Evolutionary conservation across 1,139 yeast genomes (phyloP), one percentile per base, ranked within the genome.

Genomic region (Yamadazyma mexicana): DNA sequence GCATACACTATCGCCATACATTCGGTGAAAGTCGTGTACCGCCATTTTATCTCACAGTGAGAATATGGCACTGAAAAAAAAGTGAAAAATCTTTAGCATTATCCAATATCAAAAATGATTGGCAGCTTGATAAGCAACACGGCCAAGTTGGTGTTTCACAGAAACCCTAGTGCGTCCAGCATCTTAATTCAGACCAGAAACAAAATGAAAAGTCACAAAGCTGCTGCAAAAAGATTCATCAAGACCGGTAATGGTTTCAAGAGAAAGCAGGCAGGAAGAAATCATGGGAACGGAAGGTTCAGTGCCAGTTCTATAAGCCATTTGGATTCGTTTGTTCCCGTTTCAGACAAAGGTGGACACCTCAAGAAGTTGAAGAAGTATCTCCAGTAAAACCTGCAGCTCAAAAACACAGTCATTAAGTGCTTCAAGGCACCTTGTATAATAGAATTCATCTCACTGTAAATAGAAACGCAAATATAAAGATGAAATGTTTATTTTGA

Each of bases 271-370:
- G 87, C 95, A 16, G 95, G 96, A 9, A 79, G 96, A 65, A 86
- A 87, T 53, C 98, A 89, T 61, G 97, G 98, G 35, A 89, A 88
- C 55, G 88, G 91, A 3, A 92, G 95, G 18, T 89, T 94, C 83
- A 77, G 91, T 35, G 66, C 79, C 34, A 73, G 81, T 41, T 71
- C 82, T 6, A 65, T 88, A 50, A 73, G 77, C 31, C 81, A 75
- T 44, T 73, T 86, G 55, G 81, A 84, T 40, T 82, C 84, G 4
- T 81, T 79, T 40, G 79, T 78, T 3, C 60, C 69, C 34, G 87
- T 89, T 3, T 74, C 75, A 7, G 57, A 61, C 39, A 68, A 61
- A 49, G 74, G 73, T n/a, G 71, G 73, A 23, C 82, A 79, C 51
- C 65, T 73, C 45, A 73, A 71, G 56, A 83, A 81, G 58, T 45